A percentile compares a stretch with the other conserved stretches of the same genome.
phyloP scores from a whole-genome alignment of 345 rosid species.

The Rhizophora apiculata region DNA sequence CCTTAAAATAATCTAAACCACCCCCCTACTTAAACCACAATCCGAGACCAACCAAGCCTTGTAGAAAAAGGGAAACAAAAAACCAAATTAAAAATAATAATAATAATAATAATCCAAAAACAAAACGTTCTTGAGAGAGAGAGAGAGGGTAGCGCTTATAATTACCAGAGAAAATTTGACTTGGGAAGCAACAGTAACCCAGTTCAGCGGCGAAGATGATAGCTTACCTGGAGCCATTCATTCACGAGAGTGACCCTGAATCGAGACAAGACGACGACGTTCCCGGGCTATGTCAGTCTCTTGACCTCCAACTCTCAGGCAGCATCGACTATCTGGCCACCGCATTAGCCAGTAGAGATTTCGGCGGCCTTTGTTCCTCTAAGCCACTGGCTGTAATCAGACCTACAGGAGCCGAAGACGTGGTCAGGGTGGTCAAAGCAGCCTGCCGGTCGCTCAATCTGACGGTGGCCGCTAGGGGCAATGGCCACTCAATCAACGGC shows the following conservation, averaged over 20 bases:
- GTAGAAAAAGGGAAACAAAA: too few species aligned
- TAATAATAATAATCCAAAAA: too few species aligned
- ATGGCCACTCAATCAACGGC: constrained; percentile 96
- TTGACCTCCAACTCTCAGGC: constrained; percentile 47
- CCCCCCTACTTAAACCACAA: too few species aligned
- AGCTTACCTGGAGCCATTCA: constrained; percentile 61
- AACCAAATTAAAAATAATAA: too few species aligned
- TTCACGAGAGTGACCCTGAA: constrained; percentile 70
- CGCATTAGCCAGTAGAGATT: constrained; percentile 54
- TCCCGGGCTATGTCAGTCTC: constrained; percentile 38
- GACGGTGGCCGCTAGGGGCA: constrained; percentile 91
- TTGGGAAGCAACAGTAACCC: too few species aligned
- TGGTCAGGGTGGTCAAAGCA: constrained; percentile 47
- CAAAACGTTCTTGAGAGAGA: too few species aligned
- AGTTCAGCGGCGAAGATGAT: constrained; percentile 44
- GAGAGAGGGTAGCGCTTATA: too few species aligned
- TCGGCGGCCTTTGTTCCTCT: constrained; percentile 68
- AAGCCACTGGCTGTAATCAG: constrained; percentile 61
- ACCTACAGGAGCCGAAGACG: constrained; percentile 63
- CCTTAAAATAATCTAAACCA: too few species aligned
- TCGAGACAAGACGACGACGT: constrained; percentile 34
- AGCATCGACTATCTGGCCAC: constrained; percentile 36
- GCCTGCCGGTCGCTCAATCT: constrained; percentile 51
- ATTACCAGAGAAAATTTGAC: too few species aligned
- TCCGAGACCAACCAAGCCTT: too few species aligned